Conservation (phyloP, 805 yeast species). For the Saturnispora galanensis region DNA sequence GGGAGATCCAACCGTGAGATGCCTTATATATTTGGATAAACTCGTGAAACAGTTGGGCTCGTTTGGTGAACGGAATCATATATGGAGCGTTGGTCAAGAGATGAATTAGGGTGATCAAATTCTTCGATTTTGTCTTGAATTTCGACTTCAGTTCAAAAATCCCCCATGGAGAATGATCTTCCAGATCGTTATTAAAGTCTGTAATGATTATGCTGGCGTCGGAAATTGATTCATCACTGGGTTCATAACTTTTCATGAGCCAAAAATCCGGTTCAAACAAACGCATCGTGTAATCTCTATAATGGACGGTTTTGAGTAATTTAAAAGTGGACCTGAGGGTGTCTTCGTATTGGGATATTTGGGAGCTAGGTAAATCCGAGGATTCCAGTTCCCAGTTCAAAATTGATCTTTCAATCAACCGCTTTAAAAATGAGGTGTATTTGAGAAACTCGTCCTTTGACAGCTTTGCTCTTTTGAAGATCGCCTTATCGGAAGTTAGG, state of each 20-base stretch:
- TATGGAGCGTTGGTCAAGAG: constrained; percentile 63
- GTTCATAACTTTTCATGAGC: constrained; percentile 27
- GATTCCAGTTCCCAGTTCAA: constrained; percentile 12
- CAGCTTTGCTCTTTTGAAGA: constrained; percentile 1
- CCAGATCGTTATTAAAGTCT: constrained; percentile 10
- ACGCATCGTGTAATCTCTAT: constrained; percentile 52
- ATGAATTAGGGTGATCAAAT: constrained; percentile 32
- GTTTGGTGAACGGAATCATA: constrained; percentile 61
- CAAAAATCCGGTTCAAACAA: constrained; percentile 47
- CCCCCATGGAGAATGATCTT: background rate
- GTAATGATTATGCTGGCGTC: constrained; percentile 17
- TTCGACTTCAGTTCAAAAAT: background rate
- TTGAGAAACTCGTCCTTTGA: constrained; percentile 27
- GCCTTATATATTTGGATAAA: constrained; percentile 46
- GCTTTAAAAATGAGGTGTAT: constrained; percentile 40
- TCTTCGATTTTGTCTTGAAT: constrained; percentile 13
- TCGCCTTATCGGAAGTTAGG: background rate
- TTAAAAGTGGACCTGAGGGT: constrained; percentile 28
- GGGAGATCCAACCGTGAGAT: constrained; percentile 16
- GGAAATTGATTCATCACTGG: constrained; percentile 15
- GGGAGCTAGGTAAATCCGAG: no score
- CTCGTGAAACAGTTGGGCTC: constrained; percentile 65
- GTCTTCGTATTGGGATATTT: constrained; percentile 12
- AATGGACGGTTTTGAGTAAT: constrained; percentile 53
- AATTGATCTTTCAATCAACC: constrained; percentile 35